A percentile compares a stretch with the other conserved stretches of the same genome.
Evolutionary conservation across 108 stramenopile species (phyloP).

Genomic region (Pinguiococcus pyrenoidosus): DNA sequence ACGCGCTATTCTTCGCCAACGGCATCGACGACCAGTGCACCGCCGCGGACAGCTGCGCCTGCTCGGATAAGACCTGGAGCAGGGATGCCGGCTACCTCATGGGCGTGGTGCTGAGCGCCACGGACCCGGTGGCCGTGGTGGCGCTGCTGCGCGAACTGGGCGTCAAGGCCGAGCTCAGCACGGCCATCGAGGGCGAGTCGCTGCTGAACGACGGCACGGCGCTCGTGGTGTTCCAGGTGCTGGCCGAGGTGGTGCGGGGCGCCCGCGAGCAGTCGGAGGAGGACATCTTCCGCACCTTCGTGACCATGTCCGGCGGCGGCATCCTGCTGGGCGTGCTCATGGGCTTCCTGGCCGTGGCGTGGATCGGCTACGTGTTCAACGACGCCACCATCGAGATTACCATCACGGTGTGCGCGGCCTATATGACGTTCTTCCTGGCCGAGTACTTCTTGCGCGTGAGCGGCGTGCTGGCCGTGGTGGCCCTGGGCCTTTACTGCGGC

Average conservation of each 20-base stretch:
- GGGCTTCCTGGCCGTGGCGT: constrained; percentile 1
- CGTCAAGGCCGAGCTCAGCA: constrained; percentile 9
- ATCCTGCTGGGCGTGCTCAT: constrained; percentile 3
- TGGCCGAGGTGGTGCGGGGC: constrained; percentile 10
- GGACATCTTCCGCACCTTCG: constrained; percentile 15
- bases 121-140: constrained; percentile 77
- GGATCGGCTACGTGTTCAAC: constrained; percentile 13
- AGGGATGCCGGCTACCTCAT: constrained; percentile 39
- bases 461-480: constrained; percentile 24
- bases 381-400: constrained; percentile 11
- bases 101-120: constrained; percentile 63
- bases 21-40: too few relatives aligned
- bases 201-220: constrained; percentile 35
- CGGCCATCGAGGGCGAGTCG: constrained; percentile 13
- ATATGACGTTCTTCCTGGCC: constrained; percentile 23
- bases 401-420: constrained; percentile 15
- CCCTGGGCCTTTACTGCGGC: constrained; percentile 12
- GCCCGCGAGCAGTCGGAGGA: not conserved
- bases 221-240: constrained; percentile 17
- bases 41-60: not conserved
- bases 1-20: too few relatives aligned
- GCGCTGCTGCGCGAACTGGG: constrained; percentile 18
- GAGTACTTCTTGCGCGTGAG: constrained; percentile 11
- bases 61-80: constrained; percentile 2
- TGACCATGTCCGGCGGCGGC: constrained; percentile 11